Evolutionary conservation across 306 rosid species (phyloP), one percentile per base, ranked within the genome.

Genomic region (Crataegus laevigata): DNA sequence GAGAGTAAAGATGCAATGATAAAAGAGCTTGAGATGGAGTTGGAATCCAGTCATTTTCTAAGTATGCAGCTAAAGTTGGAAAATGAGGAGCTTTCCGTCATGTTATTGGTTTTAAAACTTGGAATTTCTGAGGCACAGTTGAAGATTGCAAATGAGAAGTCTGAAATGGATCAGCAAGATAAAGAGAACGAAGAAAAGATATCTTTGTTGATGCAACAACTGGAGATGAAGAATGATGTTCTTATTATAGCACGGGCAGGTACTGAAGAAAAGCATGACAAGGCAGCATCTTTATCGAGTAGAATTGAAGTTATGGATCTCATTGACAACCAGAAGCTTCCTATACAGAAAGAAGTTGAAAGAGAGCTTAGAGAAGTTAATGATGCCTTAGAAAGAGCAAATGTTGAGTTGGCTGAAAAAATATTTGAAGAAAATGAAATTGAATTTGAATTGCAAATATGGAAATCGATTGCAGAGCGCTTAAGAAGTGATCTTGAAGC

Each of bases 1-100:
- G 80, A 79, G 75, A 74, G n/a, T 11, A 89, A 77, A 88, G 86
- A 78, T 63, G 78, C 78, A 80, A 64, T 40, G 38, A 43, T 83
- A 69, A 68, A 89, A 76, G 84, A 75, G 54, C 89, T 91, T 21
- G 59, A 69, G 78, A 82, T 66, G 77, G 88, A 81, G 82, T 80
- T 86, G 85, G 97, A 87, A 85, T 77, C 81, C 18, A 79, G 71
- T 72, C 75, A 72, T 51, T 82, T 82, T 78, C 70, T 76, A 67
- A 57, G 64, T 58, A 69, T 87, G 80, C 90, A 88, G 84, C 79
- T 86, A 82, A 79, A 82, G 84, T 78, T 94, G 84, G 75, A 85
- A 81, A 91, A 87, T 61, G 94, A 91, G 82, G 97, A 90, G 87
- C 74, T 87, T 65, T 83, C 88, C 60, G 77, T 88, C 75, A 85